A percentile compares a stretch with the other conserved stretches of the same genome.
Evolutionary conservation across 495 filamentous ascomycete species (phyloP).

Genomic region (Xylaria flabelliformis): DNA sequence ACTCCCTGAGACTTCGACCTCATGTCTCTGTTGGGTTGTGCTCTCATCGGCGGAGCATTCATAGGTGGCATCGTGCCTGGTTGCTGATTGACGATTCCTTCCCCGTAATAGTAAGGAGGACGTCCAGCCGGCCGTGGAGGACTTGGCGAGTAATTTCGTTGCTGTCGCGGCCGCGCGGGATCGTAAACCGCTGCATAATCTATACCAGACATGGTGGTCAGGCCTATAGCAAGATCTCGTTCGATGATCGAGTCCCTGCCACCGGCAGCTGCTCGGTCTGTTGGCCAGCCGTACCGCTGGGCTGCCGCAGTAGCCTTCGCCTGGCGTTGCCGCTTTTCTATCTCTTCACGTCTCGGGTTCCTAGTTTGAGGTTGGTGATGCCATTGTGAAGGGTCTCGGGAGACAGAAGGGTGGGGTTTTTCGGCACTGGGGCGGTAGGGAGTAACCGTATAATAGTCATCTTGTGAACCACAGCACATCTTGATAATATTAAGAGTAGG

Average conservation of each 20-base stretch:
- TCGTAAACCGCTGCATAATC: constrained; percentile 26
- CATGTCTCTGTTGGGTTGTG: no score
- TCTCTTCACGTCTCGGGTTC: background rate
- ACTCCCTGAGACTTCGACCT: no score
- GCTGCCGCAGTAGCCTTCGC: constrained; percentile 23
- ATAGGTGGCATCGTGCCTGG: constrained; percentile 11
- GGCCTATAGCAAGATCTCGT: background rate
- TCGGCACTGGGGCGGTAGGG: background rate
- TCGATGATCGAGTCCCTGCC: constrained; percentile 33
- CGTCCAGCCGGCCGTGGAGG: background rate
- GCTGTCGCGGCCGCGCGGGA: constrained; percentile 11
- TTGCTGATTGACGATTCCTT: constrained; percentile 15
- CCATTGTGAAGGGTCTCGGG: background rate
- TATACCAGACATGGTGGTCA: constrained; percentile 27
- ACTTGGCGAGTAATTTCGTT: background rate
- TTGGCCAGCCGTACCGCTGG: constrained; percentile 28
- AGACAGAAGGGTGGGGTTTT: background rate
- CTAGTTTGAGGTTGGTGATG: background rate
- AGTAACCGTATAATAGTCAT: constrained; percentile 20
- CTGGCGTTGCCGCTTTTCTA: constrained; percentile 13
- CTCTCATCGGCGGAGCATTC: background rate
- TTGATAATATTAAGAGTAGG: background rate
- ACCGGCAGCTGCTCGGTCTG: background rate
- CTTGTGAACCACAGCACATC: constrained; percentile 24
- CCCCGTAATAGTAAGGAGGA: constrained; percentile 12